phyloP scores from a whole-genome alignment of 2,329 filamentous ascomycete species.

The Diplocarpon mali region DNA sequence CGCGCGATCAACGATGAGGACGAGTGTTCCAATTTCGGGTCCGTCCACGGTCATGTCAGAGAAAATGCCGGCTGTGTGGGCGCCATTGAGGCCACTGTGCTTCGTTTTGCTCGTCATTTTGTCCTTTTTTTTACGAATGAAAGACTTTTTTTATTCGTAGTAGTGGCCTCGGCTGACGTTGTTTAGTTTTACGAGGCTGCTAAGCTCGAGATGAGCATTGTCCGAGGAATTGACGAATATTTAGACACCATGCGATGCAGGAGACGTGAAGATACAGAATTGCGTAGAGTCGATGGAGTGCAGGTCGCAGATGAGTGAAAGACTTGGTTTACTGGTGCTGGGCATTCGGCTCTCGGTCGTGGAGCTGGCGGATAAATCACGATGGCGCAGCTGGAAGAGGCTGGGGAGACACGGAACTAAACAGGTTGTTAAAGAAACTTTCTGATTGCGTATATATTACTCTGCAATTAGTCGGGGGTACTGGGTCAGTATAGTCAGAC shows the following conservation, averaged over 20 bases:
- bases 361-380: background rate
- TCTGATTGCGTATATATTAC: too few relatives aligned
- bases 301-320: too few relatives aligned
- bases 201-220: constrained; percentile 21
- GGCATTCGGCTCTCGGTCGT: background rate
- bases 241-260: too few relatives aligned
- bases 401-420: background rate
- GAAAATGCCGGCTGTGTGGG: constrained; percentile 86
- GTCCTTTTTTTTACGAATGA: background rate
- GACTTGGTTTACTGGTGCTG: too few relatives aligned
- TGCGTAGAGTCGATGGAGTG: too few relatives aligned
- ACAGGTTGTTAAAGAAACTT: background rate
- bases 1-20: constrained; percentile 83
- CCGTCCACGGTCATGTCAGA: constrained; percentile 90
- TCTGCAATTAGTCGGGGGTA: too few relatives aligned
- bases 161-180: constrained; percentile 3
- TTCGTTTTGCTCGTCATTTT: constrained; percentile 43
- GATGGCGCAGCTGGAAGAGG: background rate
- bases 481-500: too few relatives aligned
- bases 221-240: background rate
- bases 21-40: constrained; percentile 83
- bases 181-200: constrained; percentile 10
- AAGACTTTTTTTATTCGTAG: constrained; percentile 4
- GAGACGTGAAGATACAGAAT: too few relatives aligned
- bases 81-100: constrained; percentile 44